A percentile compares a stretch with the other conserved stretches of the same genome.
Conservation (phyloP, 768 basidiomycete species). For the Mycena vitilis region DNA sequence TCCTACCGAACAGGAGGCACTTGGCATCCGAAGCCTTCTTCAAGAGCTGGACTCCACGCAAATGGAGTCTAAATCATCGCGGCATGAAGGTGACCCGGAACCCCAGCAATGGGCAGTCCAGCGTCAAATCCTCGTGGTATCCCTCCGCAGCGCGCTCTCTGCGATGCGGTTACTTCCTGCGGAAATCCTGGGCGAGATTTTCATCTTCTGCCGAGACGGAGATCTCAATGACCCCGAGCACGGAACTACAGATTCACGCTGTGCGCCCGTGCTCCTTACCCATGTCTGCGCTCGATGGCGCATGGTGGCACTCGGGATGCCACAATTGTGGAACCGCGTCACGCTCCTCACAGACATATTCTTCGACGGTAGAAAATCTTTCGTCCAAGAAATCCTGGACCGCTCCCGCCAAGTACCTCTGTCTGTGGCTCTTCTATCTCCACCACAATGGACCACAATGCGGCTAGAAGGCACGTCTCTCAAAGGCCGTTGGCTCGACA, state of each 20-base stretch:
- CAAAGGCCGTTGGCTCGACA: background rate
- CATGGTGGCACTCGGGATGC: background rate
- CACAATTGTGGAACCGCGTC: background rate
- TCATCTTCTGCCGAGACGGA: constrained; percentile 4
- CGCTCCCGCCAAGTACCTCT: background rate
- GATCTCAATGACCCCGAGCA: background rate
- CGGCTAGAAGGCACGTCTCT: no score
- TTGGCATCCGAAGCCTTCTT: no score
- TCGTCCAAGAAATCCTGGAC: background rate
- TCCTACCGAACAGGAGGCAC: no score
- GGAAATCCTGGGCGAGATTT: constrained; percentile 2
- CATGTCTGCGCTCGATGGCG: constrained; percentile 14
- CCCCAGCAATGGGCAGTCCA: no score
- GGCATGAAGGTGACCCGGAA: no score
- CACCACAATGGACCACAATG: no score
- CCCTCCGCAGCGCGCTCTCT: background rate
- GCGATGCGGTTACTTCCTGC: background rate
- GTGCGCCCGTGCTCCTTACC: constrained; percentile 1
- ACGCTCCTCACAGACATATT: background rate
- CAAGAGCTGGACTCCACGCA: no score
- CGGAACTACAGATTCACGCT: background rate
- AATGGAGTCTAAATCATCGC: no score
- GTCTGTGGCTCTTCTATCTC: background rate
- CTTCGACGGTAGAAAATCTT: background rate
- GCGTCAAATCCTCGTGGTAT: background rate